Conservation (phyloP, 208 protist species). For the Trypanosoma lewisi region DNA sequence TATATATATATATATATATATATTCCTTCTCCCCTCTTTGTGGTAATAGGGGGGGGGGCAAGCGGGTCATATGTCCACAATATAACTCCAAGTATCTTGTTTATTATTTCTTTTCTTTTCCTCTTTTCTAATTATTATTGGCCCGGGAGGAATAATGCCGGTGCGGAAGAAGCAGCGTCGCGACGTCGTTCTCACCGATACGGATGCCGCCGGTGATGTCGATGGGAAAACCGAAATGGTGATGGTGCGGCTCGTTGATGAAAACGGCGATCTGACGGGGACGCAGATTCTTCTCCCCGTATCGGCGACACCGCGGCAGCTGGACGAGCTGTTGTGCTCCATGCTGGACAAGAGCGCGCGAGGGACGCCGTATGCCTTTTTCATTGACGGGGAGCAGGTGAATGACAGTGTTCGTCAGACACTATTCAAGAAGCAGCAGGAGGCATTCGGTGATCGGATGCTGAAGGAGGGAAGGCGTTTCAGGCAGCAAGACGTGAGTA, state of each 20-base stretch:
- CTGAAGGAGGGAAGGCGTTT: constrained; percentile 82
- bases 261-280: constrained; percentile 81
- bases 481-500: constrained; percentile 74
- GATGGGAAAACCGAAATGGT: constrained; percentile 46
- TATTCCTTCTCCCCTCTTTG: no score
- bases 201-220: constrained; percentile 24
- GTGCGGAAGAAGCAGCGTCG: constrained; percentile 83
- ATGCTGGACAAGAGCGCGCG: constrained; percentile 77
- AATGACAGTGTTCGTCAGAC: constrained; percentile 80
- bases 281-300: constrained; percentile 93
- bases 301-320: constrained; percentile 80
- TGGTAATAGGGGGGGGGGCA: no score
- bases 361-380: constrained; percentile 95
- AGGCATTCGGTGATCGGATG: constrained; percentile 74
- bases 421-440: constrained; percentile 74
- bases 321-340: constrained; percentile 83
- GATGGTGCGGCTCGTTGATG: constrained; percentile 88
- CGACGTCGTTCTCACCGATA: constrained; percentile 51
- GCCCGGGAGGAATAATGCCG: constrained; percentile 45
- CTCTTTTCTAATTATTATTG: constrained; percentile 3
- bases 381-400: constrained; percentile 93
- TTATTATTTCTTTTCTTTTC: not conserved
- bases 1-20: no score
- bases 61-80: no score
- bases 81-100: not conserved